A percentile compares a stretch with the other conserved stretches of the same genome.
phyloP scores from a whole-genome alignment of 2,329 filamentous ascomycete genomes.

The Endoconidiophora laricicola region DNA sequence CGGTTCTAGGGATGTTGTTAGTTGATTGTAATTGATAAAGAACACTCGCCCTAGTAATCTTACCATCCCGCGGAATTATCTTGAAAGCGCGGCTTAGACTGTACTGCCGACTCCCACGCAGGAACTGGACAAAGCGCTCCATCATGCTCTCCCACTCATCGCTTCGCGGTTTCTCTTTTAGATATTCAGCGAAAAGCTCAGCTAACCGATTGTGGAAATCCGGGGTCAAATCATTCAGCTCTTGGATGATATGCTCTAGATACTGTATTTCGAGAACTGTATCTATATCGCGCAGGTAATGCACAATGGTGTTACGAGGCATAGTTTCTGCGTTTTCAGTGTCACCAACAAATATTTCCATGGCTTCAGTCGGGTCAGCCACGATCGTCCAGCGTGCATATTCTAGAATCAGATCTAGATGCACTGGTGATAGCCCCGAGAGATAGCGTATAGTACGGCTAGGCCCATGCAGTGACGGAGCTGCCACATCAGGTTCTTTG shows the following conservation, averaged over 20 bases:
- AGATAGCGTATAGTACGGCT: slow-evolving; percentile 74
- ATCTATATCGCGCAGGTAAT: slow-evolving; percentile 57
- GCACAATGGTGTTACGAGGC: slow-evolving; percentile 57
- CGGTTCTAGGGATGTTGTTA: slow-evolving; percentile 38
- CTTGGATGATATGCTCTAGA: slow-evolving; percentile 76
- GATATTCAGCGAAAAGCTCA: slow-evolving; percentile 47
- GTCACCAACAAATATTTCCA: slow-evolving; percentile 88
- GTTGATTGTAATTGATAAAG: background rate
- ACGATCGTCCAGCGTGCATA: slow-evolving; percentile 79
- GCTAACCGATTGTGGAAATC: slow-evolving; percentile 79
- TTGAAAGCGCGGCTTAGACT: slow-evolving; percentile 62
- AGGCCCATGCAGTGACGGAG: slow-evolving; percentile 54
- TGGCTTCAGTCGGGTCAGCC: slow-evolving; percentile 55
- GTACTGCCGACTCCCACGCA: slow-evolving; percentile 64
- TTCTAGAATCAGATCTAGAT: slow-evolving; percentile 81
- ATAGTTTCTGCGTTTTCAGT: slow-evolving; percentile 88
- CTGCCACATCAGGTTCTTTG: slow-evolving; percentile 31
- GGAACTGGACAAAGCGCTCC: slow-evolving; percentile 53
- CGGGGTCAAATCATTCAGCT: slow-evolving; percentile 68
- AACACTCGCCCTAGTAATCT: slow-evolving; percentile 17
- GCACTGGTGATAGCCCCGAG: slow-evolving; percentile 71
- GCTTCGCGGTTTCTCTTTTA: slow-evolving; percentile 26
- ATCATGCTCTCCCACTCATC: slow-evolving; percentile 41
- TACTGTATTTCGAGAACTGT: slow-evolving; percentile 59
- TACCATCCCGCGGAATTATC: slow-evolving; percentile 65